Base-by-base conservation (phyloP, 495 filamentous ascomycete species). In the Penicillium alfredii region DNA sequence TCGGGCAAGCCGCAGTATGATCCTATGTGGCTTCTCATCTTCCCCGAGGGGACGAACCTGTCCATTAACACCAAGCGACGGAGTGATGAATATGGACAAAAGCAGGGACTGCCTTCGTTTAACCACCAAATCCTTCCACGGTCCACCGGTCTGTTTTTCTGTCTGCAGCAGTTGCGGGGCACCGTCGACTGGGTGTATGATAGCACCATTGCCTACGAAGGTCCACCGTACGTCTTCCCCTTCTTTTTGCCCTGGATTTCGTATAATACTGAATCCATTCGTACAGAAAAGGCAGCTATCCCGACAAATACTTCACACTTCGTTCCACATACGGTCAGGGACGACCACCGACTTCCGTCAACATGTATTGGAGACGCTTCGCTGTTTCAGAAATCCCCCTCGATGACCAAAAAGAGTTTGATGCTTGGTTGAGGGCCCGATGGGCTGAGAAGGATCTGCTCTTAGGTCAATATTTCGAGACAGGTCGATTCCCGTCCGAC, bases 11-110 rank as follows among this genome's bases (percentile, higher is more conserved):
- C 64, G n/a, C 44, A 50, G 4, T 68, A 76, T 36, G 75, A 82
- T 49, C 80, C 80, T 0, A 82, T 82, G 80, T 84, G 80, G 80
- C 59, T 84, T 19, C 47, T 84, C 42, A 78, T 84, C 30, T 84
- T 81, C 47, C 80, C 80, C 8, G 80, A 84, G 53, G 80, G 80
- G 9, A 84, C 80, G 8, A 84, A 84, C 40, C 47, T 81, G 15
- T 77, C 71, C 14, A 55, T 58, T 22, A 82, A 82, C 39, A 78
- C 75, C 2, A 71, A 74, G 40, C 55, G 56, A 11, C 54, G 63
- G 22, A 81, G 76, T 41, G 63, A 66, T 41, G 66, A 53, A 22
- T 84, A 71, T 60, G 74, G 74, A 10, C 51, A 63, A 24, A 84
- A 82, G 52, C 64, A 65, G 21, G 66, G 64, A 4, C 57, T 77